Evolutionary conservation across 1,139 yeast species (phyloP).

Genomic region (Geotrichum restrictum): DNA sequence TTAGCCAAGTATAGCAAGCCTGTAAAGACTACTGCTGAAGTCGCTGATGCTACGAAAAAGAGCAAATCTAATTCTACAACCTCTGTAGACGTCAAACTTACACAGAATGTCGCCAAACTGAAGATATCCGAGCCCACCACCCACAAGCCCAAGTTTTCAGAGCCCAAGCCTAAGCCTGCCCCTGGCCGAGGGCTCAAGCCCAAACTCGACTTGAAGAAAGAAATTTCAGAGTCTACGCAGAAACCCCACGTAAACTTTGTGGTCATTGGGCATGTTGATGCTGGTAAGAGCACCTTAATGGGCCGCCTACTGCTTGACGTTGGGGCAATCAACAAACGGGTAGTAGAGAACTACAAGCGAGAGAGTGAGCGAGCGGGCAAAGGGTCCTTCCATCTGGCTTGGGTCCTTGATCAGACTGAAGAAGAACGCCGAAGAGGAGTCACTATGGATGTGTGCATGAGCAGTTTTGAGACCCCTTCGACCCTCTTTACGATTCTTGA

Average conservation of each 20-base stretch:
- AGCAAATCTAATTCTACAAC: too few relatives aligned
- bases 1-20: not conserved
- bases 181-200: constrained; percentile 14
- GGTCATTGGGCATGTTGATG: constrained; percentile 93
- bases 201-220: constrained; percentile 11
- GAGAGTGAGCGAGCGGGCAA: constrained; percentile 85
- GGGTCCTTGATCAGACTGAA: constrained; percentile 94
- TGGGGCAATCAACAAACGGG: constrained; percentile 73
- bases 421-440: constrained; percentile 87
- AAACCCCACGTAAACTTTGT: constrained; percentile 46
- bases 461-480: constrained; percentile 65
- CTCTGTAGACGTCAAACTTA: too few relatives aligned
- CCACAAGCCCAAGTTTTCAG: constrained; percentile 12
- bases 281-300: constrained; percentile 93
- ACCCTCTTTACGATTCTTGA: constrained; percentile 83
- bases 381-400: constrained; percentile 90
- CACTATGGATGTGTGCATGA: constrained; percentile 87
- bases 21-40: not conserved
- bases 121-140: too few relatives aligned
- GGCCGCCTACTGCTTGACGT: constrained; percentile 81
- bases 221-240: constrained; percentile 6
- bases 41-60: constrained; percentile 7
- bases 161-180: constrained; percentile 7
- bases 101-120: too few relatives aligned
- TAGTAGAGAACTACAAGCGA: constrained; percentile 69